A percentile compares a stretch with the other conserved stretches of the same genome.
phyloP scores from a whole-genome alignment of 306 rosid genomes.

The Geum urbanum region DNA sequence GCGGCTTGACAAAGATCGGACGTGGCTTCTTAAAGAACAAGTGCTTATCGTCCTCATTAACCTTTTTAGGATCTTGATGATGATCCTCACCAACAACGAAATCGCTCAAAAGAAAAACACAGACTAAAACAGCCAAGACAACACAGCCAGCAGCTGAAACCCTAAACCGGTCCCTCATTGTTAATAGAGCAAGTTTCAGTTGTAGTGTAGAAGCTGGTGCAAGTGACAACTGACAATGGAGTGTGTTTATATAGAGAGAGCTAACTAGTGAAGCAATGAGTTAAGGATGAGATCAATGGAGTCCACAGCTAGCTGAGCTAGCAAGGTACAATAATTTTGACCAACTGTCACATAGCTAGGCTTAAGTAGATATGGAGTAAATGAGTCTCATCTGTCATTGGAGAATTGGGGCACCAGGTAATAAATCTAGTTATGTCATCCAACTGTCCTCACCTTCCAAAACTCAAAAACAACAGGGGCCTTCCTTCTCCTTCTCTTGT shows the following conservation, averaged over 20 bases:
- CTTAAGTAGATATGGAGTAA: slow-evolving; percentile 23
- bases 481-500: neutral
- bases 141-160: neutral
- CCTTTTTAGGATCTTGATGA: neutral
- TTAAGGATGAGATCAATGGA: too few species aligned
- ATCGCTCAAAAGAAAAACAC: slow-evolving; percentile 22
- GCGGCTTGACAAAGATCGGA: slow-evolving; percentile 11
- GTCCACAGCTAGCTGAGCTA: neutral
- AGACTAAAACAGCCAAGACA: slow-evolving; percentile 17
- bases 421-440: slow-evolving; percentile 29
- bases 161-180: slow-evolving; percentile 18
- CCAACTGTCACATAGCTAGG: slow-evolving; percentile 25
- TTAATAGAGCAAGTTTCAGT: neutral
- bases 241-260: slow-evolving; percentile 16
- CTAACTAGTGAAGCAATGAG: too few species aligned
- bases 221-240: neutral
- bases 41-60: slow-evolving; percentile 29
- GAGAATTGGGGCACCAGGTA: neutral
- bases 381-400: slow-evolving; percentile 38
- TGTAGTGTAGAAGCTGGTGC: slow-evolving; percentile 3
- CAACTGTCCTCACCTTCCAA: slow-evolving; percentile 33
- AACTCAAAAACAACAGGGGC: slow-evolving; percentile 3
- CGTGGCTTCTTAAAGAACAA: slow-evolving; percentile 20
- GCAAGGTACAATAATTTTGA: neutral
- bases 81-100: slow-evolving; percentile 30